Evolutionary conservation across 2,329 filamentous ascomycete species (phyloP).

Genomic region (Aspergillus alliaceus): DNA sequence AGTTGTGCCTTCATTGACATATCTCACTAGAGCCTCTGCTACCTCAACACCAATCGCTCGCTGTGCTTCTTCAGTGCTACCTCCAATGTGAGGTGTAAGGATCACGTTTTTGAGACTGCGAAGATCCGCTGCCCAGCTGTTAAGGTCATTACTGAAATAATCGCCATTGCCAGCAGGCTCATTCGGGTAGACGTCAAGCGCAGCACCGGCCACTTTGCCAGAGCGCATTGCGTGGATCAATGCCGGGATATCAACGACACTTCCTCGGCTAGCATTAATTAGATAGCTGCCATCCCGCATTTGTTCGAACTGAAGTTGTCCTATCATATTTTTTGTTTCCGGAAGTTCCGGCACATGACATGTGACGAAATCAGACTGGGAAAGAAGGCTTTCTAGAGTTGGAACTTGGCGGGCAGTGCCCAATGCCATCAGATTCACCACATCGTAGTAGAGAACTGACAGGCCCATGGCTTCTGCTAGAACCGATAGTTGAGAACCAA

Average conservation of each 20-base stretch:
- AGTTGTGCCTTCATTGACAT: constrained; percentile 93
- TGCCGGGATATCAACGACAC: constrained; percentile 89
- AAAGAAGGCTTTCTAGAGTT: constrained; percentile 72
- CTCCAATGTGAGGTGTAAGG: constrained; percentile 93
- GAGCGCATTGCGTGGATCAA: constrained; percentile 82
- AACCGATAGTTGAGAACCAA: constrained; percentile 92
- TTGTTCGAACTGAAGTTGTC: constrained; percentile 71
- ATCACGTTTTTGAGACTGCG: constrained; percentile 87
- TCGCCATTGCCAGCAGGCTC: constrained; percentile 93
- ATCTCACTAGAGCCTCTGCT: constrained; percentile 79
- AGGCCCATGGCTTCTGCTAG: constrained; percentile 97
- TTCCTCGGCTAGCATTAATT: constrained; percentile 93
- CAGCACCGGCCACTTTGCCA: constrained; percentile 87
- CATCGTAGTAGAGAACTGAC: constrained; percentile 96
- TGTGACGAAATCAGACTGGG: constrained; percentile 85
- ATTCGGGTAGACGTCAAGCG: constrained; percentile 93
- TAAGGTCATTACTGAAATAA: constrained; percentile 84
- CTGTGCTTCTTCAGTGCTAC: constrained; percentile 96
- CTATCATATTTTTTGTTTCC: constrained; percentile 92
- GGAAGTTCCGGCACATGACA: constrained; percentile 91
- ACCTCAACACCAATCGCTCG: constrained; percentile 95
- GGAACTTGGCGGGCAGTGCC: constrained; percentile 83
- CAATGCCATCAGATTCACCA: constrained; percentile 89
- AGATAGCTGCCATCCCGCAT: constrained; percentile 95
- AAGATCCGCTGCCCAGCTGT: constrained; percentile 82